Percentiles rank a stretch among this genome's conserved stretches.
Conservation (phyloP, 257 asterid genomes). For the Solanum megistacrolobum region DNA sequence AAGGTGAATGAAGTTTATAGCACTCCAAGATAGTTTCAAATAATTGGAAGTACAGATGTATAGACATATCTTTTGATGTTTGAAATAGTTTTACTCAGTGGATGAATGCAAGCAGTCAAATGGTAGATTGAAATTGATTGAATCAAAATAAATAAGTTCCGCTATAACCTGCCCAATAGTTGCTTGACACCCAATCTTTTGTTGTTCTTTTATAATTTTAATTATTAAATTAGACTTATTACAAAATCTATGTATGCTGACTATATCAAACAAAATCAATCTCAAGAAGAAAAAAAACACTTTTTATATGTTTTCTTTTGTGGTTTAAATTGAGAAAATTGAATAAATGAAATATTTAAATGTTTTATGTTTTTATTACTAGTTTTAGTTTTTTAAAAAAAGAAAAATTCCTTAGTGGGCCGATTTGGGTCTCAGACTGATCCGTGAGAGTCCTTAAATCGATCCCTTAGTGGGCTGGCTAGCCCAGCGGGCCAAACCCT, state of each 20-base stretch:
- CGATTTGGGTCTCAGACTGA: not conserved
- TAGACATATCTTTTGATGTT: too few species aligned
- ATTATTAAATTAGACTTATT: not conserved
- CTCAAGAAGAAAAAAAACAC: not conserved
- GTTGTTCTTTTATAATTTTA: not conserved
- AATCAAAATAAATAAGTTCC: too few species aligned
- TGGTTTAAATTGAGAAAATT: too few species aligned
- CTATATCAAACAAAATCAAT: not conserved
- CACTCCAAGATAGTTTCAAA: accelerated
- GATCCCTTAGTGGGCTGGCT: not conserved
- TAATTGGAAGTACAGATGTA: too few species aligned
- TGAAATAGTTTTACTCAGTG: too few species aligned
- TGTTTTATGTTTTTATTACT: too few species aligned
- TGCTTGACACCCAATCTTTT: not conserved
- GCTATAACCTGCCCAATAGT: too few species aligned
- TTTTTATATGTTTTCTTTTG: not conserved
- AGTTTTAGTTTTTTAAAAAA: too few species aligned
- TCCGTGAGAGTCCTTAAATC: not conserved
- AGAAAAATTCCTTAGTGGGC: not conserved
- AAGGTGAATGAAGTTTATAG: too few species aligned
- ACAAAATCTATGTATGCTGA: not conserved
- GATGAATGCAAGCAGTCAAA: too few species aligned
- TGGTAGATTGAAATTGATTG: too few species aligned
- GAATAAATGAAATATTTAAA: not conserved
- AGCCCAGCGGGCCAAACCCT: not conserved